These are phyloP conservation scores for Guyanaporus albipodus DNA, from an alignment of 768 basidiomycete genomes.

Conservation along the genomic window DNA sequence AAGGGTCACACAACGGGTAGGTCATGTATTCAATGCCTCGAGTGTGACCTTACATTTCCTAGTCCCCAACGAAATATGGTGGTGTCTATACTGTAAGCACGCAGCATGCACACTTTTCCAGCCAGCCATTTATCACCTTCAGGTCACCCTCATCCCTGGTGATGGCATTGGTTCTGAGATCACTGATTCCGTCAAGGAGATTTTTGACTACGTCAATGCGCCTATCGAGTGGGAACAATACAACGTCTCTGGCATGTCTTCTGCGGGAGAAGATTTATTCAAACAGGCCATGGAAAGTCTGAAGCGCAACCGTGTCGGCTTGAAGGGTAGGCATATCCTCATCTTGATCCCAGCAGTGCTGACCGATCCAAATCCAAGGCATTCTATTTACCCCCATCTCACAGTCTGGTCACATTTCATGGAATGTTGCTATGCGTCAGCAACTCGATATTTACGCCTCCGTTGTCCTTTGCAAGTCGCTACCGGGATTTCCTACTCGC, in stretches of 20 bases:
- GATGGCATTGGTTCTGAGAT: slow-evolving; percentile 98
- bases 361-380: slow-evolving; percentile 40
- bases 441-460: slow-evolving; percentile 99
- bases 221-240: slow-evolving; percentile 99
- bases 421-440: slow-evolving; percentile 99
- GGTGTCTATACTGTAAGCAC: slow-evolving; percentile 81
- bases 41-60: slow-evolving; percentile 6
- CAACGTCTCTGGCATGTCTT: slow-evolving; percentile 94
- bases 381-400: slow-evolving; percentile 99
- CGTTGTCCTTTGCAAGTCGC: slow-evolving; percentile 96
- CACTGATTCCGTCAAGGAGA: slow-evolving; percentile 97
- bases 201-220: slow-evolving; percentile 95
- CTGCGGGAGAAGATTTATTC: slow-evolving; percentile 91
- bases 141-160: slow-evolving; percentile 97
- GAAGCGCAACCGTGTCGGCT: slow-evolving; percentile 94
- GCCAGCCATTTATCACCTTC: slow-evolving; percentile 22
- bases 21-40: slow-evolving; percentile 20
- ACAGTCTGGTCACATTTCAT: slow-evolving; percentile 93
- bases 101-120: background rate
- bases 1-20: slow-evolving; percentile 65
- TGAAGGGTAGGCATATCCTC: slow-evolving; percentile 69
- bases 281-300: slow-evolving; percentile 97
- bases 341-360: background rate
- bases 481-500: slow-evolving; percentile 93
- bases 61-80: slow-evolving; percentile 88